Conservation (phyloP, 768 basidiomycete species). For the Lentinus brumalis region DNA sequence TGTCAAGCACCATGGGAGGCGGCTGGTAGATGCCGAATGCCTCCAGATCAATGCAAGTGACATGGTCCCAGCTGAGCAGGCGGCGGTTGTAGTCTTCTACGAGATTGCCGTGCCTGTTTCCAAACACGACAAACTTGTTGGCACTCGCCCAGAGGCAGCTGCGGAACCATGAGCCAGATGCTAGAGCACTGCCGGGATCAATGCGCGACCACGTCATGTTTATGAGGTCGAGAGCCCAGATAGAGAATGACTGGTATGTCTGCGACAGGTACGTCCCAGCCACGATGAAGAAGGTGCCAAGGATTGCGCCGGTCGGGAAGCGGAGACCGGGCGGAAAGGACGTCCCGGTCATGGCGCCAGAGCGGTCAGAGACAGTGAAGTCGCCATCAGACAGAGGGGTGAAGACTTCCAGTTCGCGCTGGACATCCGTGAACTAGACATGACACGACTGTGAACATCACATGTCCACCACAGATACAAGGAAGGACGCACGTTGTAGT, state of each 20-base stretch:
- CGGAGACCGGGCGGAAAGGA: slow-evolving; percentile 92
- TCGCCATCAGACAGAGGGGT: slow-evolving; percentile 75
- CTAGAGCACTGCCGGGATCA: slow-evolving; percentile 84
- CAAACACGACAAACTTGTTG: slow-evolving; percentile 89
- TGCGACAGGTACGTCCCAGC: slow-evolving; percentile 96
- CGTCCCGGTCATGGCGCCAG: slow-evolving; percentile 75
- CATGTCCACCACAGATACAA: not conserved
- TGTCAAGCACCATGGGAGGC: slow-evolving; percentile 63
- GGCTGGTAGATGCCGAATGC: slow-evolving; percentile 96
- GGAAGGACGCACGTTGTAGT: slow-evolving; percentile 77
- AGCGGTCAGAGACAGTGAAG: slow-evolving; percentile 81
- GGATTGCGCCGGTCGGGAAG: slow-evolving; percentile 92
- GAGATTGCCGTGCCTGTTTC: slow-evolving; percentile 83
- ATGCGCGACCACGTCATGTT: slow-evolving; percentile 86
- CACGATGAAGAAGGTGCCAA: slow-evolving; percentile 90
- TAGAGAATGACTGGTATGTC: slow-evolving; percentile 91
- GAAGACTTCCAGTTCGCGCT: slow-evolving; percentile 92
- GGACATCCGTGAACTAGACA: slow-evolving; percentile 85
- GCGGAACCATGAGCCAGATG: slow-evolving; percentile 93
- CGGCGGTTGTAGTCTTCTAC: slow-evolving; percentile 93
- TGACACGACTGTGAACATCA: not conserved
- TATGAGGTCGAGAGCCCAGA: slow-evolving; percentile 91
- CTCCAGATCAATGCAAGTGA: slow-evolving; percentile 88
- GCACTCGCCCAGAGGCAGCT: slow-evolving; percentile 84
- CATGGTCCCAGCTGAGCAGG: slow-evolving; percentile 88